A percentile compares a stretch with the other conserved stretches of the same genome.
Evolutionary conservation across 2,329 filamentous ascomycete species (phyloP).

Genomic region (Microdochium paspali): DNA sequence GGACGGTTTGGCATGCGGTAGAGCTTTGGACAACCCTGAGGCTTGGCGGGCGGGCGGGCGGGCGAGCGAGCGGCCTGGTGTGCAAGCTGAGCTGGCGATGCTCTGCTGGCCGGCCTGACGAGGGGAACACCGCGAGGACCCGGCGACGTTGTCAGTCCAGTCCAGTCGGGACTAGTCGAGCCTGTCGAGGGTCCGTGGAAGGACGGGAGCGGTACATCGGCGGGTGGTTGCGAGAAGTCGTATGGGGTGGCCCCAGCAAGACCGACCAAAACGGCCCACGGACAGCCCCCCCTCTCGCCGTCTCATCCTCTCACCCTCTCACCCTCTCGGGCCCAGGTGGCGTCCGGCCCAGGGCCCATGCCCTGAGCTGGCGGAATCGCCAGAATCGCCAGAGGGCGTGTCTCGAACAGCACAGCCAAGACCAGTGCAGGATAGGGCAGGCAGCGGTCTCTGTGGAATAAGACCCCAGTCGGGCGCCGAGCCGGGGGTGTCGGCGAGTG

Average conservation of each 20-base stretch:
- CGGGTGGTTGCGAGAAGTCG: neutral
- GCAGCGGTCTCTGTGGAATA: neutral
- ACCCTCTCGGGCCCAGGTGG: neutral
- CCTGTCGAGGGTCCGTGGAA: neutral
- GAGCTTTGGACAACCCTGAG: neutral
- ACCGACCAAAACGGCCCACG: neutral
- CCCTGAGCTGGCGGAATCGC: neutral
- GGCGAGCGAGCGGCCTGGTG: neutral
- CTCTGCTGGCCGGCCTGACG: neutral
- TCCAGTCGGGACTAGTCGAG: neutral
- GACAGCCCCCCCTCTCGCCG: too few species aligned
- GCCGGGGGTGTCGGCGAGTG: neutral
- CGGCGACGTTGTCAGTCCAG: neutral
- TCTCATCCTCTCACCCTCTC: too few species aligned
- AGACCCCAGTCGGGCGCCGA: neutral
- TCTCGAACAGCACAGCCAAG: neutral
- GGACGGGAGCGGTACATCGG: neutral
- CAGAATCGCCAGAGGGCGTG: neutral
- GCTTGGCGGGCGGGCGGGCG: neutral
- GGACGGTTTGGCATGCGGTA: neutral
- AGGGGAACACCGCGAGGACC: neutral
- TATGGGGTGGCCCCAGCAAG: neutral
- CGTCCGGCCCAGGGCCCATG: neutral
- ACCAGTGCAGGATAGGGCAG: neutral
- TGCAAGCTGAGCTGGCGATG: neutral